A percentile compares a stretch with the other conserved stretches of the same genome.
phyloP scores from a whole-genome alignment of 805 yeast genomes.

The Saccharomyces jurei region DNA sequence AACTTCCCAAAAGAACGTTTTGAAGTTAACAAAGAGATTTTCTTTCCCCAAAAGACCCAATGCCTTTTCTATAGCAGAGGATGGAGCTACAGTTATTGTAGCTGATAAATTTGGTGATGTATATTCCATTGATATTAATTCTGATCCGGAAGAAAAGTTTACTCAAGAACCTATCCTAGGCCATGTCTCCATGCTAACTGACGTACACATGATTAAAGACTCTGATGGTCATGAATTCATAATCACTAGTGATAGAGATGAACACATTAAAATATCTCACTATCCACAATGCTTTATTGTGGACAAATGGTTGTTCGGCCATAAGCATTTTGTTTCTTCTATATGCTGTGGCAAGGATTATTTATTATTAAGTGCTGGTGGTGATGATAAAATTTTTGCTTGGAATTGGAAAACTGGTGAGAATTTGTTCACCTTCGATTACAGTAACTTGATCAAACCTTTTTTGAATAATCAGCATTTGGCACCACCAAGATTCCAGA shows the following conservation, averaged over 20 bases:
- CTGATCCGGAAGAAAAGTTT: slow-evolving; percentile 33
- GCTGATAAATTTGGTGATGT: slow-evolving; percentile 98
- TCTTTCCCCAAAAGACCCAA: slow-evolving; percentile 90
- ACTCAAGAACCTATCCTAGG: slow-evolving; percentile 65
- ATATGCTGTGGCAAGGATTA: slow-evolving; percentile 42
- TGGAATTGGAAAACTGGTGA: slow-evolving; percentile 73
- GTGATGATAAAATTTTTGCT: slow-evolving; percentile 62
- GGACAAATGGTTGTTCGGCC: slow-evolving; percentile 81
- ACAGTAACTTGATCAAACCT: slow-evolving; percentile 35
- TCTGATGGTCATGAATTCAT: slow-evolving; percentile 39
- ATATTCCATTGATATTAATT: slow-evolving; percentile 46
- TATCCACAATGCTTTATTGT: slow-evolving; percentile 74
- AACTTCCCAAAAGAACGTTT: slow-evolving; percentile 31
- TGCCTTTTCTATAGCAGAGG: slow-evolving; percentile 53
- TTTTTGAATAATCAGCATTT: slow-evolving; percentile 48
- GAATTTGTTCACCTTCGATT: slow-evolving; percentile 41
- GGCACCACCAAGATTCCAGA: slow-evolving; percentile 58
- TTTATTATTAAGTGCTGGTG: slow-evolving; percentile 77
- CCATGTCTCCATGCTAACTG: slow-evolving; percentile 95
- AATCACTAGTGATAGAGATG: slow-evolving; percentile 88
- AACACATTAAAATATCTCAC: slow-evolving; percentile 78
- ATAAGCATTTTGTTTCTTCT: slow-evolving; percentile 69
- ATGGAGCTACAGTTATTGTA: slow-evolving; percentile 46
- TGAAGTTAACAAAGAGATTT: slow-evolving; percentile 57
- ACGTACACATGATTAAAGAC: slow-evolving; percentile 33